Evolutionary conservation across 495 filamentous ascomycete genomes (phyloP).

Genomic region (Filosporella fistucella): DNA sequence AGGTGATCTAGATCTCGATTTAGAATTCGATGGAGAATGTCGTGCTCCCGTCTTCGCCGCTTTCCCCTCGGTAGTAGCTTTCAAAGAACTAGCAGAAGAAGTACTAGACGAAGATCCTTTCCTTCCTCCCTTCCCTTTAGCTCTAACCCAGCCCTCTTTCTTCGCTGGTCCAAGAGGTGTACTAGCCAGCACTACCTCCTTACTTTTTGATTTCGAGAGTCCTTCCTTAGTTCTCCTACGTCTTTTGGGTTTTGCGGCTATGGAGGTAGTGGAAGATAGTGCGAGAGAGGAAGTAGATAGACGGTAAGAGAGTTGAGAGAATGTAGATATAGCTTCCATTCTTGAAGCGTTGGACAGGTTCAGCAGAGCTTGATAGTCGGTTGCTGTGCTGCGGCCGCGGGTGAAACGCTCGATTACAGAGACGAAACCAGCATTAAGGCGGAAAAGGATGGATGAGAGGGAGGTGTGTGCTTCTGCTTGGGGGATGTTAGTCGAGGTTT

Average conservation of each 20-base stretch:
- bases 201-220: constrained; percentile 8
- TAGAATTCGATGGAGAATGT: not conserved
- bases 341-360: constrained; percentile 19
- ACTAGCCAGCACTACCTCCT: constrained; percentile 7
- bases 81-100: not conserved
- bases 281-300: constrained; percentile 15
- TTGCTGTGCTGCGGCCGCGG: constrained; percentile 14
- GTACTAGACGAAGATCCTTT: constrained; percentile 9
- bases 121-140: constrained; percentile 11
- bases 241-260: not conserved
- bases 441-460: constrained; percentile 20
- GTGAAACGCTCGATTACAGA: constrained; percentile 21
- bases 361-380: constrained; percentile 22
- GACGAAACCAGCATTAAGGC: constrained; percentile 24
- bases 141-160: constrained; percentile 15
- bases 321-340: constrained; percentile 23
- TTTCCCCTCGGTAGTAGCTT: not conserved
- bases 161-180: constrained; percentile 18
- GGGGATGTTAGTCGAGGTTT: not conserved
- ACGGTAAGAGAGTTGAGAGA: constrained; percentile 20
- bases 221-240: not conserved
- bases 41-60: too few species aligned
- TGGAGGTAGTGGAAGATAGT: not conserved
- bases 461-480: constrained; percentile 21
- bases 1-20: not conserved